phyloP scores from a whole-genome alignment of 495 filamentous ascomycete genomes.

The Xanthoparmelia taractica region DNA sequence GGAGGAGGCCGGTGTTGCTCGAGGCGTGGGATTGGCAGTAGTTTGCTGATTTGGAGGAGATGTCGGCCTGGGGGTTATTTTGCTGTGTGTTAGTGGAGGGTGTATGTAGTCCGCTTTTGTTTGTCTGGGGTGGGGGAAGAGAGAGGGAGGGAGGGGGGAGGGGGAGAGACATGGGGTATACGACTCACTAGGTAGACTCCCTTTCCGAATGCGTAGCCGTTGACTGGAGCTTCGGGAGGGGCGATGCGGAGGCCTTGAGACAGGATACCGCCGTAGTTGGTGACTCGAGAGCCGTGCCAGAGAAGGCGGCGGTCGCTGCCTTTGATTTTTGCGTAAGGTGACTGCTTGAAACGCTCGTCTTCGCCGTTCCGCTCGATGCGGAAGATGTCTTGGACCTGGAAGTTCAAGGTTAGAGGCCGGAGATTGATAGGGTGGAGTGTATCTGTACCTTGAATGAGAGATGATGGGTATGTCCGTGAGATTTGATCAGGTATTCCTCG shows the following conservation, averaged over 20 bases:
- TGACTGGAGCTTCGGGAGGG: conserved; percentile 70
- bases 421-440: background rate
- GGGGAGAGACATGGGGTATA: background rate
- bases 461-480: conserved; percentile 53
- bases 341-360: conserved; percentile 51
- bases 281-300: conserved; percentile 67
- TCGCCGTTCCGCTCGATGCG: conserved; percentile 68
- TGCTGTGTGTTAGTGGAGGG: no score
- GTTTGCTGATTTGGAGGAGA: conserved; percentile 66
- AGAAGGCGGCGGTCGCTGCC: conserved; percentile 60
- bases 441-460: conserved; percentile 38
- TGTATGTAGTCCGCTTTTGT: no score
- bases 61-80: conserved; percentile 70
- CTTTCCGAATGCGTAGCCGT: conserved; percentile 77
- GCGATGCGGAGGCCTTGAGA: conserved; percentile 81
- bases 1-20: conserved; percentile 53
- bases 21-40: conserved; percentile 58
- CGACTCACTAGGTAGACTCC: conserved; percentile 6
- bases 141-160: no score
- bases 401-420: conserved; percentile 9
- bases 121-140: no score
- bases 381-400: conserved; percentile 60
- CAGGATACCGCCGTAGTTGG: conserved; percentile 77
- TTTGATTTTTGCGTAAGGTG: conserved; percentile 33
- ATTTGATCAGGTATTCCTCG: conserved; percentile 53